These are phyloP conservation scores for Lichtheimia corymbifera DNA, from an alignment of 371 early-diverging fungal genomes.

Conservation along the genomic window DNA sequence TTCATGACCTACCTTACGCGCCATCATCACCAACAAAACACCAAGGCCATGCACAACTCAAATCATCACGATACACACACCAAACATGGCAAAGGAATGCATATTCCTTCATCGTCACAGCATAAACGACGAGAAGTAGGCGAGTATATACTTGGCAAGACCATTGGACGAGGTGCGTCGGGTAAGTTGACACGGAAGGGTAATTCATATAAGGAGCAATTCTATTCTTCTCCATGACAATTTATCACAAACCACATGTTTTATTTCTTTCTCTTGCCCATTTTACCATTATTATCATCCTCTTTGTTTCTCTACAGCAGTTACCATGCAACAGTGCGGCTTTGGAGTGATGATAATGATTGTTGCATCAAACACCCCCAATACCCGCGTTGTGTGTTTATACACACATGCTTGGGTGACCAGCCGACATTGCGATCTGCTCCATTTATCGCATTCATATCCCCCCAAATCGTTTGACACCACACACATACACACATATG, in stretches of 20 bases:
- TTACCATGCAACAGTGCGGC: not conserved
- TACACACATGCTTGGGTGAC: not conserved
- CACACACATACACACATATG: not conserved
- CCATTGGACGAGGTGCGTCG: slow-evolving; percentile 81
- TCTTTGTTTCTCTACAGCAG: not conserved
- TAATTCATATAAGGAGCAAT: slow-evolving; percentile 10
- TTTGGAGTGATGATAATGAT: too few species aligned
- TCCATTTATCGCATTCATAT: too few species aligned
- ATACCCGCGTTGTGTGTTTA: not conserved
- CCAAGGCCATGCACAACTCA: not conserved
- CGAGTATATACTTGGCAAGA: slow-evolving; percentile 73
- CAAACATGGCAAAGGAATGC: slow-evolving; percentile 2
- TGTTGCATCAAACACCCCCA: not conserved
- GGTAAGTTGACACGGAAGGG: slow-evolving; percentile 43
- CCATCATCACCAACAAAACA: slow-evolving; percentile 1
- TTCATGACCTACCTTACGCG: slow-evolving; percentile 18
- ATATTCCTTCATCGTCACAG: not conserved
- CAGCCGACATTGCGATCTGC: too few species aligned
- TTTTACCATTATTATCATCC: not conserved
- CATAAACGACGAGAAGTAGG: slow-evolving; percentile 50
- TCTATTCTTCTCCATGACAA: slow-evolving; percentile 1
- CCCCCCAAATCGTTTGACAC: too few species aligned
- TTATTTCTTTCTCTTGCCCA: not conserved
- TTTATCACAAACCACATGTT: not conserved
- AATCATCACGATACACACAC: not conserved